phyloP scores from a whole-genome alignment of 2,329 filamentous ascomycete species.

The Colletotrichum sp. region DNA sequence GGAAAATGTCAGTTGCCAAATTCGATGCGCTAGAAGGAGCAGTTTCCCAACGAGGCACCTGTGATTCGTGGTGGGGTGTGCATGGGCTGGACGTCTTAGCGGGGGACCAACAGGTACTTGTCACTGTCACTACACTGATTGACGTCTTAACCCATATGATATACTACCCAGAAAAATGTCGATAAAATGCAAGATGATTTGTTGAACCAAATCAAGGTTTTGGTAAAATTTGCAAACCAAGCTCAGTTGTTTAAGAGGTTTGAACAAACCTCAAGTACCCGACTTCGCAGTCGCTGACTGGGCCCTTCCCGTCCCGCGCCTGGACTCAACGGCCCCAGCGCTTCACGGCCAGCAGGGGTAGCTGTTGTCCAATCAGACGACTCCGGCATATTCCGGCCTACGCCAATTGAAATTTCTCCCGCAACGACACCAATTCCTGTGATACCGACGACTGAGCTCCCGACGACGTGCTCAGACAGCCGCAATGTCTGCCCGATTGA shows the following conservation, averaged over 20 bases:
- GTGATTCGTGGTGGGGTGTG: not conserved
- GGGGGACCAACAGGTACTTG: not conserved
- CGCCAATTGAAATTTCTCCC: constrained; percentile 22
- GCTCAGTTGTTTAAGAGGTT: not conserved
- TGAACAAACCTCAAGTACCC: not conserved
- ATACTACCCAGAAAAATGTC: not conserved
- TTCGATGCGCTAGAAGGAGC: constrained; percentile 8
- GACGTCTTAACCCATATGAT: not conserved
- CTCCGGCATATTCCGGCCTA: constrained; percentile 5
- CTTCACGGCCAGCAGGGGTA: not conserved
- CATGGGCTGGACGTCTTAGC: not conserved
- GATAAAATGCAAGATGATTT: not conserved
- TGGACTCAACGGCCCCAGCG: not conserved
- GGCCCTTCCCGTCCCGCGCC: not conserved
- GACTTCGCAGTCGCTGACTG: not conserved
- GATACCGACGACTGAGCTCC: constrained; percentile 13
- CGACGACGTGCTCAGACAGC: constrained; percentile 21
- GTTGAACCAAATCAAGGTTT: not conserved
- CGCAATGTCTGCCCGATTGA: constrained; percentile 37
- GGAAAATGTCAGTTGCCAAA: not conserved
- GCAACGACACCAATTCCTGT: not conserved
- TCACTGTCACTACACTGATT: not conserved
- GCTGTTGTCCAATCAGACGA: constrained; percentile 10
- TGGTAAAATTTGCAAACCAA: not conserved
- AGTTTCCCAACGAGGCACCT: not conserved